Evolutionary conservation across 495 filamentous ascomycete species (phyloP).

Genomic region (Bacidia rubella): DNA sequence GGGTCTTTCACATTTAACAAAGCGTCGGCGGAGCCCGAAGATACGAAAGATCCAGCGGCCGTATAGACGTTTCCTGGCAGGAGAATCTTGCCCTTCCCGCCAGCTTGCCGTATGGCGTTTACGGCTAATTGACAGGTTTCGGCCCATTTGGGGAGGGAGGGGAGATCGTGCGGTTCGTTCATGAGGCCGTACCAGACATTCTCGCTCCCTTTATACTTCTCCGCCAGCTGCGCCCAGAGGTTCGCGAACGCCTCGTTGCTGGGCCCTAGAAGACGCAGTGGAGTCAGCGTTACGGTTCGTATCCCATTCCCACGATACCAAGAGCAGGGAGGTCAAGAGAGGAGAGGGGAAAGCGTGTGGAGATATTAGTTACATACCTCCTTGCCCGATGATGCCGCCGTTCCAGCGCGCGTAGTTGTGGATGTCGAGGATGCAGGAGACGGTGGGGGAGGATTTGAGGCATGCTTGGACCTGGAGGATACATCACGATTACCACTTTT

Average conservation of each 20-base stretch:
- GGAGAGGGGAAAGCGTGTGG: too few species aligned
- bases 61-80: conserved; percentile 37
- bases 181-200: conserved; percentile 47
- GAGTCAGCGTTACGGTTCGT: too few species aligned
- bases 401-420: conserved; percentile 51
- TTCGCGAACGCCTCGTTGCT: conserved; percentile 40
- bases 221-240: conserved; percentile 44
- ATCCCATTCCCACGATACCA: too few species aligned
- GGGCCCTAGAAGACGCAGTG: too few species aligned
- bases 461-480: too few species aligned
- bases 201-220: conserved; percentile 33
- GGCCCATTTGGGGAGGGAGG: conserved; percentile 36
- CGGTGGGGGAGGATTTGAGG: conserved; percentile 38
- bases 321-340: too few species aligned
- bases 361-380: too few species aligned
- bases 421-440: conserved; percentile 44
- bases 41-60: conserved; percentile 30
- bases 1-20: conserved; percentile 40
- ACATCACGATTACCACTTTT: too few species aligned
- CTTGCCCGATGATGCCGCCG: conserved; percentile 38
- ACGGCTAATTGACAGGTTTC: conserved; percentile 41
- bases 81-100: conserved; percentile 31
- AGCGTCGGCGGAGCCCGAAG: conserved; percentile 33
- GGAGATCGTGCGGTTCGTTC: conserved; percentile 46
- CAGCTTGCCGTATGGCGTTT: conserved; percentile 43